Base-by-base conservation (phyloP, 106 monocot species). In the Dendrobium nobile region DNA sequence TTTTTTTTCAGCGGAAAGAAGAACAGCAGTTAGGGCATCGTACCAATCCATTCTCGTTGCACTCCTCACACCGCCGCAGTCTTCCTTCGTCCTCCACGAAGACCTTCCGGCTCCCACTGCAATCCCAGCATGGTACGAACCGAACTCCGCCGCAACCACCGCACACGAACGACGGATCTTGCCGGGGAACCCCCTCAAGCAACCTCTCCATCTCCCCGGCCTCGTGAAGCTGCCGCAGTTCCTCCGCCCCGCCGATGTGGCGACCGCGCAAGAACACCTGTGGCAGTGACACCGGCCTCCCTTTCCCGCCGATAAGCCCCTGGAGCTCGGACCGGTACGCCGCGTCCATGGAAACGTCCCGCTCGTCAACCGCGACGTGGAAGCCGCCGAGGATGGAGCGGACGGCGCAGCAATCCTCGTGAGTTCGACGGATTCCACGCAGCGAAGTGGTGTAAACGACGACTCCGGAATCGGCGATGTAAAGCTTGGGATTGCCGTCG, bases 161-260 rank as follows among this genome's bases (percentile, higher is more conserved):
- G 77, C 92, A 92, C 4, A 82, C 75, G 68, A 33, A 64, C 9
- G 47, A 47, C 2, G 84, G 83, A 58, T 77, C 80, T 77, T 61
- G 79, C 77, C 41, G 18, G 15, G 70, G 9, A 7, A 78, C 77
- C 31, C 85, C 87, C 15, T 84, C 89, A 0, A 93, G 79, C 9
- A 82, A 41, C 70, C 55, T 64, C 45, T 5, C 84, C 26, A 90
- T 87, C 44, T 84, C 85, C 4, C 87, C 91, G 24, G 73, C 33
- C 76, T 90, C 93, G 84, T 88, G 85, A 64, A 90, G 67, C 79
- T 79, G 84, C 67, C 88, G 78, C 59, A 88, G 74, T 81, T 88
- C 88, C 28, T 85, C 88, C 13, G 78, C 93, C 13, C 87, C 93
- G 1, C 88, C 93, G 75, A 87, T 28, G 67, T 45, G 80, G 59